Base-by-base conservation (phyloP, 306 rosid species). In the Vachellia pachyceras region DNA sequence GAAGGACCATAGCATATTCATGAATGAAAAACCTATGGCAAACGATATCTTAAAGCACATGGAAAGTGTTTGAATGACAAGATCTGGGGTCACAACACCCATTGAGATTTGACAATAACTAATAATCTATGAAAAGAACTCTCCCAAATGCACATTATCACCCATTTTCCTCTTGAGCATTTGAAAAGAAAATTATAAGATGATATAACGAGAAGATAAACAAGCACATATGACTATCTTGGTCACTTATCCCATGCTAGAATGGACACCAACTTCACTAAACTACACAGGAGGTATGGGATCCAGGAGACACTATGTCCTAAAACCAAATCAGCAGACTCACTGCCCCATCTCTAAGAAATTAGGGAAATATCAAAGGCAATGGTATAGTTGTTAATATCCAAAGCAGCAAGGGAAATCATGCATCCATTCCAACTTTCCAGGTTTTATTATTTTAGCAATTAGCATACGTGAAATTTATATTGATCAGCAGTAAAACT, bases 381-480 rank as follows among this genome's bases (percentile, higher is more conserved):
- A 41, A 20, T 33, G 33, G 35, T n/a, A 5, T 54, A 54, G n/a
- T 55, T 25, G 36, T 76, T 69, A 20, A 47, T 50, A 36, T 40
- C 9, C 50, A 2, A 77, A 49, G 54, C 10, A 61, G 63, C 35
- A 25, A n/a, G 45, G 36, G 50, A 67, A n/a, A 46, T 65, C 45
- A n/a, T 20, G 61, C 46, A 73, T 35, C 65, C 25, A 37, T 47
- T 63, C 22, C n/a, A n/a, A n/a, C n/a, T n/a, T n/a, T n/a, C n/a
- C n/a, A 35, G 14, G 55, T 39, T 29, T 29, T 0, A 29, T 29
- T 29, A 29, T 29, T 29, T 29, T 29, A 29, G 33, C 33, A 2
- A 29, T 29, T 55, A 71, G 72, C 66, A 64, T 65, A 52, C 25
- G 36, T 70, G 58, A 69, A 69, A 42, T 12, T 42, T 44, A 13